These are phyloP conservation scores for Lagerstroemia speciosa DNA, from an alignment of 345 rosid species.

Conservation along the genomic window DNA sequence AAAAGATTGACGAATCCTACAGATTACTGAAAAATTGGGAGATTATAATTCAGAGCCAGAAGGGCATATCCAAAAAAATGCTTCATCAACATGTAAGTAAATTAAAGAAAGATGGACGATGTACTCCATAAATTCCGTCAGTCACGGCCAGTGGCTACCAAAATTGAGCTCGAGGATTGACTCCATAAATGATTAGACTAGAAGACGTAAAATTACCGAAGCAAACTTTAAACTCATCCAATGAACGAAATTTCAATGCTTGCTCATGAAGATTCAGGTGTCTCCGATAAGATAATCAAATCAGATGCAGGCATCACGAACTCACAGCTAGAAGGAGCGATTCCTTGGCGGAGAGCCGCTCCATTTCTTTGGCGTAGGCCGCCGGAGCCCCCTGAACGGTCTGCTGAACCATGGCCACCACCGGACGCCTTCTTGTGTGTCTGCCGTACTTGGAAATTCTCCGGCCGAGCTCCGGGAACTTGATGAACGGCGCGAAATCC, in stretches of 20 bases:
- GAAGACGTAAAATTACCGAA: background rate
- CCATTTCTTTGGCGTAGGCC: conserved; percentile 89
- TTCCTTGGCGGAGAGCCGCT: conserved; percentile 93
- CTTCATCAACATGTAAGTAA: background rate
- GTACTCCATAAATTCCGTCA: background rate
- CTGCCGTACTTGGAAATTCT: conserved; percentile 11
- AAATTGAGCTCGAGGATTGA: background rate
- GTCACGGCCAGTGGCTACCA: background rate
- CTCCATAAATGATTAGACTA: background rate
- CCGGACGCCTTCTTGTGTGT: conserved; percentile 9
- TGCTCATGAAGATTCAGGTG: background rate
- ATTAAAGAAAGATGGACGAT: background rate
- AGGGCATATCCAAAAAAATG: background rate
- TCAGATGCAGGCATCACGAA: background rate
- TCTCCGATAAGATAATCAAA: background rate
- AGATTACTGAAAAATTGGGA: background rate
- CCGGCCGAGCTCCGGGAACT: conserved; percentile 17
- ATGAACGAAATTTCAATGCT: background rate
- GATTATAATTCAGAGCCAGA: background rate
- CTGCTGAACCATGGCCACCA: conserved; percentile 61
- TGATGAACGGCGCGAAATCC: conserved; percentile 5
- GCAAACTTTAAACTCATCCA: background rate
- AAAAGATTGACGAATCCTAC: background rate
- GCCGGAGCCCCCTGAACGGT: conserved; percentile 65
- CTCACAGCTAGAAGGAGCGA: conserved; percentile 84